Conservation (phyloP, 129 eudicot species). For the Logfia minima region DNA sequence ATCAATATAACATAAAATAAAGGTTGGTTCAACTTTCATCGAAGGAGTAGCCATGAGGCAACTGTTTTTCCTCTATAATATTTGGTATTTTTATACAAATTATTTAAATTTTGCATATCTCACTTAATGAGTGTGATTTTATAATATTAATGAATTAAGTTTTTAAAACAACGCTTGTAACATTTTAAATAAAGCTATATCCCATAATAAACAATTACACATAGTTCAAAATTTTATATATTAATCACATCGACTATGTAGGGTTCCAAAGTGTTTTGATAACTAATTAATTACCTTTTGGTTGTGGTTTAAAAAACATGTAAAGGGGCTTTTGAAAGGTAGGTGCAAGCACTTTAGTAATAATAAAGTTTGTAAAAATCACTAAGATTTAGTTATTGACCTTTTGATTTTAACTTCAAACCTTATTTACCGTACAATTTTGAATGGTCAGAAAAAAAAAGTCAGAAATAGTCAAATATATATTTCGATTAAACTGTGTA, state of each 20-base stretch:
- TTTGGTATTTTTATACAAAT: neutral
- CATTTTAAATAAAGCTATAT: neutral
- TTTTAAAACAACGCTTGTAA: neutral
- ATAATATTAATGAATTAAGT: neutral
- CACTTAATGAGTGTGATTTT: neutral
- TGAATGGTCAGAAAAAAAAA: too few species aligned
- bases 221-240: neutral
- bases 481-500: too few species aligned
- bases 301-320: neutral
- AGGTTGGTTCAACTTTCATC: neutral
- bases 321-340: neutral
- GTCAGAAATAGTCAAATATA: too few species aligned
- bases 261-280: neutral
- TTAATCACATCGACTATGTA: neutral
- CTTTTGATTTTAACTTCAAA: too few species aligned
- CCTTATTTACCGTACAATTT: too few species aligned
- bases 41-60: neutral
- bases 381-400: too few species aligned
- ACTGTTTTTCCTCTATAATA: neutral
- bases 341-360: neutral
- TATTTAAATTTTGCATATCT: neutral
- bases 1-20: neutral
- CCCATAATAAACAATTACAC: neutral
- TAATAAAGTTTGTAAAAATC: too few species aligned
- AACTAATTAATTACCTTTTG: neutral